These are phyloP conservation scores for Salisapilia sapeloensis DNA, from an alignment of 352 stramenopile species.

Conservation along the genomic window DNA sequence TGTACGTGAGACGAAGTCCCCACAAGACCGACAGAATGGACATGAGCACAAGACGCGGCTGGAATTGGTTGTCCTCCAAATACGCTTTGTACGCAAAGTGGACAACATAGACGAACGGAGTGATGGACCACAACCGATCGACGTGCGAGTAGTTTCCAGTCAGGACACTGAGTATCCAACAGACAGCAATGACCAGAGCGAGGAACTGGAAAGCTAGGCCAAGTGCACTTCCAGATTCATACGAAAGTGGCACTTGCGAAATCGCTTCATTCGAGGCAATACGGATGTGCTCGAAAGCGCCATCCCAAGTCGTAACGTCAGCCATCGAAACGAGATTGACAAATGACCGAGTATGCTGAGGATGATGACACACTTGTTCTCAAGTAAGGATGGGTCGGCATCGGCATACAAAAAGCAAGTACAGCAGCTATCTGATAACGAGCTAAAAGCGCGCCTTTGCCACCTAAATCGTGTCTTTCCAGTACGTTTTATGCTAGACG, in stretches of 20 bases:
- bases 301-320: constrained; percentile 14
- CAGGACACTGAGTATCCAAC: constrained; percentile 40
- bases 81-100: constrained; percentile 43
- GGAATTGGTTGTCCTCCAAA: constrained; percentile 33
- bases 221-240: constrained; percentile 15
- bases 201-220: constrained; percentile 26
- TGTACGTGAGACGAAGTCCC: constrained; percentile 79
- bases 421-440: no score
- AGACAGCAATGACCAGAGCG: constrained; percentile 17
- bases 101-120: constrained; percentile 76
- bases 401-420: no score
- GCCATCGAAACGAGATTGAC: no score
- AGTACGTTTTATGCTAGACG: no score
- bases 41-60: constrained; percentile 61
- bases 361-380: no score
- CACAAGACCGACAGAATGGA: constrained; percentile 66
- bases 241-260: constrained; percentile 15
- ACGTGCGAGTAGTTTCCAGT: constrained; percentile 86
- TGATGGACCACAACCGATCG: constrained; percentile 87
- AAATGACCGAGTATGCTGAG: no score
- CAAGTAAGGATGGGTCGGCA: no score
- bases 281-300: constrained; percentile 11
- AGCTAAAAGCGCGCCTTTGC: no score
- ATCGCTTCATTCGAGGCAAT: constrained; percentile 13
- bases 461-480: no score